These are phyloP conservation scores for Mallotus nudiflorus DNA, from an alignment of 345 rosid genomes.

Conservation along the genomic window DNA sequence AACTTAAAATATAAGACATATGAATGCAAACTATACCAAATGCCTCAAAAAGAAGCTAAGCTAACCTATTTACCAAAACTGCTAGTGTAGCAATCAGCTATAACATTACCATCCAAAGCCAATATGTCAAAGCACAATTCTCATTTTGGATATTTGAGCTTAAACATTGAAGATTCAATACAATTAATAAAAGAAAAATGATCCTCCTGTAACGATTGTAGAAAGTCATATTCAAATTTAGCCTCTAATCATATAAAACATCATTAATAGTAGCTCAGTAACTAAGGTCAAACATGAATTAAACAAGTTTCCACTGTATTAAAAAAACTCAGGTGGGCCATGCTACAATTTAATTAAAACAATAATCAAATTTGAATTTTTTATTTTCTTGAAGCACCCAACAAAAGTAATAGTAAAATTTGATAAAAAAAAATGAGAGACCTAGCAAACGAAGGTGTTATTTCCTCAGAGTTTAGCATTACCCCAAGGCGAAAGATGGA, in stretches of 20 bases:
- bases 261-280: slow-evolving; percentile 40
- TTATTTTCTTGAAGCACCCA: not conserved
- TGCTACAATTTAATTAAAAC: slow-evolving; percentile 53
- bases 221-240: no score
- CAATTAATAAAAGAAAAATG: slow-evolving; percentile 79
- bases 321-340: slow-evolving; percentile 70
- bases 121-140: slow-evolving; percentile 66
- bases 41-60: not conserved
- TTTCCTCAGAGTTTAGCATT: slow-evolving; percentile 59
- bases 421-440: slow-evolving; percentile 11
- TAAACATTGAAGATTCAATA: slow-evolving; percentile 59
- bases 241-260: not conserved
- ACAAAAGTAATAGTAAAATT: not conserved
- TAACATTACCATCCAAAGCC: slow-evolving; percentile 53
- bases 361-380: not conserved
- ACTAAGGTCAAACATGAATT: slow-evolving; percentile 62
- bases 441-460: slow-evolving; percentile 74
- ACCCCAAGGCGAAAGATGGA: slow-evolving; percentile 79
- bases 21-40: not conserved
- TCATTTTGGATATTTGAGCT: slow-evolving; percentile 57
- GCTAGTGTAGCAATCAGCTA: slow-evolving; percentile 59
- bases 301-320: slow-evolving; percentile 93
- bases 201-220: slow-evolving; percentile 73
- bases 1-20: not conserved
- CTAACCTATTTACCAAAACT: slow-evolving; percentile 66